These are phyloP conservation scores for Blastosporella zonata DNA, from an alignment of 1,284 basidiomycete genomes.

Conservation along the genomic window DNA sequence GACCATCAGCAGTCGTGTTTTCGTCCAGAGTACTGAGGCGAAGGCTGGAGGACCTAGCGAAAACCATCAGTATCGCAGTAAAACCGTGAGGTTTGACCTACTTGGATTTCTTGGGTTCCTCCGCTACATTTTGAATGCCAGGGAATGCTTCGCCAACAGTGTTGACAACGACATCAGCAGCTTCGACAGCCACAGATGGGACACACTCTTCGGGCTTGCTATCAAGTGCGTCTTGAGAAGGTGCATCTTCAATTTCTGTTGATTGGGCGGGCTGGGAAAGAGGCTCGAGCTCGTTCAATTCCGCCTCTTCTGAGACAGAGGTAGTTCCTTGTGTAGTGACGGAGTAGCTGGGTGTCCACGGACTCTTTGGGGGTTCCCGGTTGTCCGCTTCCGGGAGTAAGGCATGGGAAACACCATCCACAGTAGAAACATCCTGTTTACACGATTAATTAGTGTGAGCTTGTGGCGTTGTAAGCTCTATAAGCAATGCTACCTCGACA, in stretches of 20 bases:
- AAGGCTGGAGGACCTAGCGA: slow-evolving; percentile 14
- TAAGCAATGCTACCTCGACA: not conserved
- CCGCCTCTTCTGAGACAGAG: slow-evolving; percentile 7
- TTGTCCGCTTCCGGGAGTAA: slow-evolving; percentile 1
- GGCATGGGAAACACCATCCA: not conserved
- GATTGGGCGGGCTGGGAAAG: slow-evolving; percentile 4
- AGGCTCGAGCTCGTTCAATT: slow-evolving; percentile 15
- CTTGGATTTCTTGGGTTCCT: slow-evolving; percentile 8
- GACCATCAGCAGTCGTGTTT: slow-evolving; percentile 6
- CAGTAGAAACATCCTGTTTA: not conserved
- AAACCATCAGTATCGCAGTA: not conserved
- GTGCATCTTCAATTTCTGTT: not conserved
- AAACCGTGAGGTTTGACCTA: not conserved
- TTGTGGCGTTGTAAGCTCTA: not conserved
- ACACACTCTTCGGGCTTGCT: not conserved
- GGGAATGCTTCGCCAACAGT: slow-evolving; percentile 7
- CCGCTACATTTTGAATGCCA: not conserved
- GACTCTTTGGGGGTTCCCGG: slow-evolving; percentile 28
- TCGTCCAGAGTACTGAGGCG: slow-evolving; percentile 19
- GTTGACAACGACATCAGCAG: not conserved
- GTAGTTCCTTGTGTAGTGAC: slow-evolving; percentile 34
- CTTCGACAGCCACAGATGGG: not conserved
- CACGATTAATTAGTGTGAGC: no score
- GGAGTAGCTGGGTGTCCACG: slow-evolving; percentile 38
- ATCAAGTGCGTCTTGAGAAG: not conserved